Conservation (phyloP, 2,329 filamentous ascomycete species). For the Emmonsiellopsis sp. region DNA sequence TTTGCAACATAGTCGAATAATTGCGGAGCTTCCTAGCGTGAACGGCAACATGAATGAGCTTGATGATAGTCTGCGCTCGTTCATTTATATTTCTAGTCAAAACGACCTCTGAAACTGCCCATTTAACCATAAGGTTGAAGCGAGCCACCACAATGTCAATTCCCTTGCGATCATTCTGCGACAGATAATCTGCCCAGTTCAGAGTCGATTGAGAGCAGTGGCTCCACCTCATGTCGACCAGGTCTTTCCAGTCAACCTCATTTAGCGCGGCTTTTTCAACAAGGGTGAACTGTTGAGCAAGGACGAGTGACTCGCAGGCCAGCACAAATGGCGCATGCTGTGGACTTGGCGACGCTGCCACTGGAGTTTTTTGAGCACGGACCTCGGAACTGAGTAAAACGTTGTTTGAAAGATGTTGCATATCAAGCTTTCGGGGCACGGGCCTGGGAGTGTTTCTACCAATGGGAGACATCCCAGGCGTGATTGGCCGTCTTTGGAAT, state of each 20-base stretch:
- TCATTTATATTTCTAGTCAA: constrained; percentile 50
- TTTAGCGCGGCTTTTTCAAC: constrained; percentile 58
- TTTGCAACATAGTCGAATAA: constrained; percentile 58
- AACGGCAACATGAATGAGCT: constrained; percentile 55
- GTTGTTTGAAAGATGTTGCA: constrained; percentile 24
- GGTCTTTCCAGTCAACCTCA: constrained; percentile 58
- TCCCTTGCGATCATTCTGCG: constrained; percentile 45
- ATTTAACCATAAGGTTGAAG: constrained; percentile 60
- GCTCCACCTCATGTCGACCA: constrained; percentile 56
- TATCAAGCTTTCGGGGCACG: constrained; percentile 14
- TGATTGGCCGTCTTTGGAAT: constrained; percentile 29
- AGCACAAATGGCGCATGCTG: constrained; percentile 54
- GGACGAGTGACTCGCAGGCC: constrained; percentile 51
- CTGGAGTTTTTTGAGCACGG: constrained; percentile 7
- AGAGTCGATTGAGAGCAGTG: constrained; percentile 43
- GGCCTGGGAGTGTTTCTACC: constrained; percentile 13
- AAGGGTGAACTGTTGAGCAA: constrained; percentile 56
- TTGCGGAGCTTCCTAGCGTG: constrained; percentile 52
- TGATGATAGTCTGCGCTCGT: constrained; percentile 51
- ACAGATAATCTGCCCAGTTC: constrained; percentile 56
- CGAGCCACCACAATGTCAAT: constrained; percentile 58
- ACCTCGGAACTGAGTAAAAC: constrained; percentile 25
- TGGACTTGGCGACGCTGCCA: constrained; percentile 8
- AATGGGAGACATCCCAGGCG: constrained; percentile 33
- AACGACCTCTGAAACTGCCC: constrained; percentile 54